Evolutionary conservation across 257 asterid species (phyloP).

Genomic region (Ophiorrhiza pumila): DNA sequence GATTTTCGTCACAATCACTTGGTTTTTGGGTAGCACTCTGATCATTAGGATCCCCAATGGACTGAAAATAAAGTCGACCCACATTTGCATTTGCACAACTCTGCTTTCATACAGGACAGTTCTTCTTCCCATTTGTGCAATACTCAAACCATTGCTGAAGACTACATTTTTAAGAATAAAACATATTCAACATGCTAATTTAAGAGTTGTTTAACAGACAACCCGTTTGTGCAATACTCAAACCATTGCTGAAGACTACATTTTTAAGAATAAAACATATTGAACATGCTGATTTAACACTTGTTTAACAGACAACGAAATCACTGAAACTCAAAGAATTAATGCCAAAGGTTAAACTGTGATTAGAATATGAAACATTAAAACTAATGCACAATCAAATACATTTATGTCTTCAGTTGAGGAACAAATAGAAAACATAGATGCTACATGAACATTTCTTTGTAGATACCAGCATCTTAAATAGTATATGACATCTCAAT

Average conservation of each 20-base stretch:
- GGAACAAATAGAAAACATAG: not conserved
- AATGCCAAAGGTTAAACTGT: not conserved
- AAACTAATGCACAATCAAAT: not conserved
- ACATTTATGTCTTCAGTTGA: not conserved
- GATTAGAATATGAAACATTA: not conserved
- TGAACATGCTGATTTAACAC: too few relatives aligned
- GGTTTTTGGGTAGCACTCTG: slow-evolving; percentile 48
- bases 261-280: slow-evolving; percentile 1
- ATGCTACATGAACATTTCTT: not conserved
- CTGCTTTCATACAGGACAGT: slow-evolving; percentile 93
- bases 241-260: slow-evolving; percentile 93
- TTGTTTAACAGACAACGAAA: slow-evolving; percentile 28
- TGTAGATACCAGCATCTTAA: not conserved
- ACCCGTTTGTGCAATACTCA: slow-evolving; percentile 75
- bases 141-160: slow-evolving; percentile 98
- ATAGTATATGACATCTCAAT: not conserved
- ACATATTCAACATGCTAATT: not conserved
- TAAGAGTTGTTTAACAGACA: too few relatives aligned
- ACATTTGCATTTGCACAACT: slow-evolving; percentile 58
- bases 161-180: slow-evolving; percentile 30
- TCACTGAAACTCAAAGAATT: not conserved
- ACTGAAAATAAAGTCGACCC: slow-evolving; percentile 81
- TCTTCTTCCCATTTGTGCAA: slow-evolving; percentile 77
- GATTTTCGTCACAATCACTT: slow-evolving; percentile 30
- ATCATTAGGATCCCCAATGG: slow-evolving; percentile 70